Evolutionary conservation across 805 yeast species (phyloP).

Genomic region (Candida palmyrensis): DNA sequence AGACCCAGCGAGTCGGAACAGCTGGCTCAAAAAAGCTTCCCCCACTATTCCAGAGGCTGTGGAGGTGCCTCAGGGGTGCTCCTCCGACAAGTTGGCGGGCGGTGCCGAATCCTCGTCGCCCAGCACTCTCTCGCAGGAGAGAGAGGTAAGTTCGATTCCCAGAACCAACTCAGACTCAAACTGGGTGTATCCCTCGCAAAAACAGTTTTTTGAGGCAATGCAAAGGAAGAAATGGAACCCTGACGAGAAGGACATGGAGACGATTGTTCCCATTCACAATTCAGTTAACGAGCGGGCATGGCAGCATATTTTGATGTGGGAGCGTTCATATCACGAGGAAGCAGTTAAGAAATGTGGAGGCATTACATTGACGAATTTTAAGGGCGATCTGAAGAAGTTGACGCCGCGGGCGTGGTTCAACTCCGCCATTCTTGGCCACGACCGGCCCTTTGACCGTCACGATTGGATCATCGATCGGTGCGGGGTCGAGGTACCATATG

Average conservation of each 20-base stretch:
- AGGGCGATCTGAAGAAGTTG: constrained; percentile 79
- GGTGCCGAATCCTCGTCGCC: constrained; percentile 7
- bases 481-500: constrained; percentile 80
- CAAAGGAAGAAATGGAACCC: constrained; percentile 86
- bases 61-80: constrained; percentile 35
- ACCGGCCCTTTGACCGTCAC: constrained; percentile 90
- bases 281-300: constrained; percentile 92
- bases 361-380: constrained; percentile 74
- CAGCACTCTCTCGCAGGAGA: constrained; percentile 53
- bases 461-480: constrained; percentile 90
- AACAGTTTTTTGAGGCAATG: constrained; percentile 94
- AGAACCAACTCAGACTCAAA: constrained; percentile 56
- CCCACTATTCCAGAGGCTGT: constrained; percentile 34
- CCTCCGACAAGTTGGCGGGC: constrained; percentile 38
- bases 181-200: constrained; percentile 96
- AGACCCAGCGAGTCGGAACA: constrained; percentile 28
- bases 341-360: constrained; percentile 63
- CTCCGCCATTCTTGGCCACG: constrained; percentile 60
- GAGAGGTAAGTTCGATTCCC: constrained; percentile 81
- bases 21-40: constrained; percentile 31
- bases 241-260: constrained; percentile 72
- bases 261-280: constrained; percentile 92
- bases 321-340: constrained; percentile 50
- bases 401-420: constrained; percentile 82
- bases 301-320: constrained; percentile 84